Evolutionary conservation across 1,284 basidiomycete species (phyloP), one percentile per base, ranked within the genome.

Genomic region (Puccinia polysora): DNA sequence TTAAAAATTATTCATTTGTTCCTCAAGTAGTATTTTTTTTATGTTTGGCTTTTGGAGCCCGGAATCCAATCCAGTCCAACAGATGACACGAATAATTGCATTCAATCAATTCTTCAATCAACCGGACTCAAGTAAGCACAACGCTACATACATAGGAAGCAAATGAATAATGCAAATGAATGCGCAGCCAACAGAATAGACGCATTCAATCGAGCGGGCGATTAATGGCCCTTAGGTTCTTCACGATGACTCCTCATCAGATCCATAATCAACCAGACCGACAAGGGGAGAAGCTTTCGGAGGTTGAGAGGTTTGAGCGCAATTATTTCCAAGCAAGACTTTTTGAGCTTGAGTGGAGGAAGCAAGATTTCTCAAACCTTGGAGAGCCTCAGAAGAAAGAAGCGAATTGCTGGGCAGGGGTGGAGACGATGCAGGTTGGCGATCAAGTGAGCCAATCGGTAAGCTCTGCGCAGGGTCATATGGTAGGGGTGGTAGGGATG

Each of bases 371-470:
- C 52, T 34, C 52, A 67, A 55, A 20, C 65, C 36, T 23, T 67
- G n/a, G 49, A 67, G 20, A 55, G 65, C 53, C 38, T 56, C 52
- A 45, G 15, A 43, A 20, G 65, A 67, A 30, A 67, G n/a, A 55
- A 73, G 14, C 64, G 62, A 43, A 73, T 67, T 36, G 49, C 74
- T 1, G 74, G 75, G 28, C 77, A 74, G 70, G 79, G 78, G 60
- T 81, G 80, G 12, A 76, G 80, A 73, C 81, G 81, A 50, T 79
- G 77, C 52, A 80, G 80, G 49, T 80, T 79, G 55, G 74, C 77
- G 0, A 79, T 80, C 56, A 93, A 90, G 80, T 95, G 91, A 68
- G 95, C 78, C 8, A 91, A 89, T 28, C 89, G 83, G 34, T 94
- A 84, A 0, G 86, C 83, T 65, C 89, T 84, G 82, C 47, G 34